Conservation (phyloP, 1,284 basidiomycete genomes). For the Cryptococcus floricola region DNA sequence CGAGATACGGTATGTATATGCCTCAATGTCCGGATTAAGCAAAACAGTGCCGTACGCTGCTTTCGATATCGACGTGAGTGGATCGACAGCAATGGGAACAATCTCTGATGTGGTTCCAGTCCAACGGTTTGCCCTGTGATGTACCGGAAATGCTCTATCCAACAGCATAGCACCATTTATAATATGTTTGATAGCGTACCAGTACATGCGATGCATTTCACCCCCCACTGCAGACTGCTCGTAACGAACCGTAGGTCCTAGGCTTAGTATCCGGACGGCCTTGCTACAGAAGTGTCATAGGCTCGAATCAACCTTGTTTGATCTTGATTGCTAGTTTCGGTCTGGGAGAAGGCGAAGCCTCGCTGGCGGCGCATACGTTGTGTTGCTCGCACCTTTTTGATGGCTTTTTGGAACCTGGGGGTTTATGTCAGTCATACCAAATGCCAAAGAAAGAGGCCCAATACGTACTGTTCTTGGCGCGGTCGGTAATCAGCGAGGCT, state of each 20-base stretch:
- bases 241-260: neutral
- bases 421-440: neutral
- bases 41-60: conserved; percentile 32
- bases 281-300: conserved; percentile 68
- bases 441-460: neutral
- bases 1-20: conserved; percentile 42
- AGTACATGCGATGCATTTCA: neutral
- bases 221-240: neutral
- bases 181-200: neutral
- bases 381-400: conserved; percentile 94
- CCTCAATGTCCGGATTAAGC: conserved; percentile 18
- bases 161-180: neutral
- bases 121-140: conserved; percentile 36
- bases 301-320: conserved; percentile 81
- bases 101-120: conserved; percentile 11
- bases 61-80: conserved; percentile 43
- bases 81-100: neutral
- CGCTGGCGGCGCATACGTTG: conserved; percentile 90
- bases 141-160: conserved; percentile 12
- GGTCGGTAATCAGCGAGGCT: conserved; percentile 97
- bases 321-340: conserved; percentile 78
- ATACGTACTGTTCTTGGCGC: conserved; percentile 84
- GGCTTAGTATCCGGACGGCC: conserved; percentile 44
- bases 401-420: conserved; percentile 85
- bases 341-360: conserved; percentile 95